Conservation (phyloP, 2,329 filamentous ascomycete genomes). For the Cordyceps cateniannulata region DNA sequence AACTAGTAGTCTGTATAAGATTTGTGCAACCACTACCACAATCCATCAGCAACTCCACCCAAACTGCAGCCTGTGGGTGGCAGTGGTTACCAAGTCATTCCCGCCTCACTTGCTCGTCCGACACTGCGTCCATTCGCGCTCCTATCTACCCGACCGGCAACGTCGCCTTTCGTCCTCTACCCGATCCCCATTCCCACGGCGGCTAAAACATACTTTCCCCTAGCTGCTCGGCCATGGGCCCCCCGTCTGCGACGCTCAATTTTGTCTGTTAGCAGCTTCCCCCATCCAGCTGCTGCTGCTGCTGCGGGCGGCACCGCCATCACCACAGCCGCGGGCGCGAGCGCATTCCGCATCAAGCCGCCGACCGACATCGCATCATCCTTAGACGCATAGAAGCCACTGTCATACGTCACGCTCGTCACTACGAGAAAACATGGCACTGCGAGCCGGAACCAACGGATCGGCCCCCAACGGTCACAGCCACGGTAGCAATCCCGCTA, state of each 20-base stretch:
- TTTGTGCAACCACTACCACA: not conserved
- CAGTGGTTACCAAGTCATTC: not conserved
- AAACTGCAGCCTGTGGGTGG: not conserved
- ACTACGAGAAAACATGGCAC: not conserved
- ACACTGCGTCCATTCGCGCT: not conserved
- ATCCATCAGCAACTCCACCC: not conserved
- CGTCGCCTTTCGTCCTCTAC: not conserved
- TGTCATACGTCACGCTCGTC: not conserved
- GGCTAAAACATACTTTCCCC: not conserved
- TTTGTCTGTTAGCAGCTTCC: not conserved
- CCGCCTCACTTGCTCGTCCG: conserved; percentile 1
- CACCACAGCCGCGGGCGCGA: not conserved
- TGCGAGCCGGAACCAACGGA: conserved; percentile 5
- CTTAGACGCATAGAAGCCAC: not conserved
- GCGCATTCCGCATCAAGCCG: not conserved
- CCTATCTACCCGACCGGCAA: not conserved
- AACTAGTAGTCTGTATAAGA: no score
- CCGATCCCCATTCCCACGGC: not conserved
- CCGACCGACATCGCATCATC: not conserved
- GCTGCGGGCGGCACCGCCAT: not conserved
- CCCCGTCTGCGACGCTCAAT: not conserved
- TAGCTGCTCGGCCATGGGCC: not conserved
- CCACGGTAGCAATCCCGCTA: conserved; percentile 3
- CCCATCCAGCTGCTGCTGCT: not conserved
- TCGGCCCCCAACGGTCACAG: conserved; percentile 2